Evolutionary conservation across 2,329 filamentous ascomycete species (phyloP), one percentile per base, ranked within the genome.

Genomic region (Aciculosporium take): DNA sequence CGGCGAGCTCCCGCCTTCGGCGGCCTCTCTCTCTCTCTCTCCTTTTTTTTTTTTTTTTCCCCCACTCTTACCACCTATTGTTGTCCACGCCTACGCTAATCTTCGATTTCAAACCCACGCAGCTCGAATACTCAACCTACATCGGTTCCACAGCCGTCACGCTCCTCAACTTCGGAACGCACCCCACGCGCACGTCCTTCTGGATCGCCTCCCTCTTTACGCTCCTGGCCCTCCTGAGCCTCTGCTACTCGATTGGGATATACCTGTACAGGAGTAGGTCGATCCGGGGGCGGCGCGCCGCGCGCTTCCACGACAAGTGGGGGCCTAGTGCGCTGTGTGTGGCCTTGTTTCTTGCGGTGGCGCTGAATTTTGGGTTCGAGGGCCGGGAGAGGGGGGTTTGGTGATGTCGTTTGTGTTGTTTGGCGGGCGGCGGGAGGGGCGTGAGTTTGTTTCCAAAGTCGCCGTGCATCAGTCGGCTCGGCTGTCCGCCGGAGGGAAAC

Each of bases 111-210:
- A n/a, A n/a, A n/a, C n/a, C n/a, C n/a, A 24, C 37, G 23, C 49
- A 83, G 83, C 82, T 98, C 53, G 89, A 98, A 62, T 96, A 94
- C 63, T 89, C 84, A 38, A 94, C 96, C 55, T 88, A 95, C 56
- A 79, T 98, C 41, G 86, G 85, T 52, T 82, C 83, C 23, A 89
- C 94, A 52, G 85, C 87, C 10, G 81, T 83, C 7, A 84, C 84
- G 0, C 67, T 94, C 35, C 73, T 94, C 49, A 88, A 94, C 67
- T 86, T 95, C 58, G 76, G 84, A 51, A 60, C 61, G 9, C 71
- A 73, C 48, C 68, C 73, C 17, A 71, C 62, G 7, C 56, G 51
- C 34, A 60, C 78, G 17, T 77, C 81, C 5, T 77, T 93, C 48
- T 66, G 76, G 35, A 76, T 83, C 0, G 73, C 86, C 0, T 82